Evolutionary conservation across 257 asterid genomes (phyloP), one percentile per base, ranked within the genome.

Genomic region (Solanum infundibuliforme): DNA sequence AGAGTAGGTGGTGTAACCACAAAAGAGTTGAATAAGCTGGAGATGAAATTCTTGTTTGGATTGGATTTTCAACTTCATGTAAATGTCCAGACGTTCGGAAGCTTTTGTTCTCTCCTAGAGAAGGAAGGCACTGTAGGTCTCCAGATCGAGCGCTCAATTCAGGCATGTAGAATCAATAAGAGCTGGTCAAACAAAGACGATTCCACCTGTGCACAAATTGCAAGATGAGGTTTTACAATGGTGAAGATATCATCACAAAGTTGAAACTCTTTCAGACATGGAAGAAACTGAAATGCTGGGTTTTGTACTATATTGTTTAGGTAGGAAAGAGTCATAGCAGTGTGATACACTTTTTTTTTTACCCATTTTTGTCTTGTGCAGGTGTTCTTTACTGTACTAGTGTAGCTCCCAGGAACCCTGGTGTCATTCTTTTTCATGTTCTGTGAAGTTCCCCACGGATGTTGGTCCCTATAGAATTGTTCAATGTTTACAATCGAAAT

Each of bases 1-100:
- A 93, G 94, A 90, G 98, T 97, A 43, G 99, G 98, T 85, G 99
- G 99, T 52, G 89, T 97, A 69, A 91, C 93, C 90, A 97, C 98
- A 2, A 84, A 90, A 10, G 99, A 97, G 90, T 62, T 97, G 94
- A 97, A 97, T 94, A 93, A 90, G 89, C 90, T 97, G 87, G 99
- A 97, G 92, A 84, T 91, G 94, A 94, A 94, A 92, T 92, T 97
- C 66, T 92, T 97, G 41, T 97, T 95, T 62, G 91, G 93, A 14
- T 82, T 97, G 83, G 95, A 95, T 88, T 95, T 97, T 87, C 90
- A 90, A 74, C 96, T 97, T 88, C 92, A 93, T 46, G 98, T 95
- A 31, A 92, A 83, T 77, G 93, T 89, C 36, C 93, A 90, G 62
- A 96, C 96, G 4, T 96, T 95, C 83, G 89, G 89, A 32, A 93